Conservation (phyloP, 164 flowering plant species). For the Cinnamomum micranthum region DNA sequence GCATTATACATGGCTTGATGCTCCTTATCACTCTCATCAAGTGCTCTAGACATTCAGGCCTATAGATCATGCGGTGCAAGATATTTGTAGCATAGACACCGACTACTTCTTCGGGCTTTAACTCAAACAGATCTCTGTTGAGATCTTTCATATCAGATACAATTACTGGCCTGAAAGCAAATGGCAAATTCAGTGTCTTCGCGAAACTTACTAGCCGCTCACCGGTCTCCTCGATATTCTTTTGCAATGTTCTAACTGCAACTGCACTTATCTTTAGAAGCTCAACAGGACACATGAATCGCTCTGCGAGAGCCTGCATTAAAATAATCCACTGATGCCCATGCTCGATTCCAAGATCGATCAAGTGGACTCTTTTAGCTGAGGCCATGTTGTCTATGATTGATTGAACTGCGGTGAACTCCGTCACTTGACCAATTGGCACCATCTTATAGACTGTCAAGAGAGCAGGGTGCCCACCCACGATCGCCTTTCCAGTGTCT, state of each 20-base stretch:
- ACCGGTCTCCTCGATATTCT: conserved; percentile 30
- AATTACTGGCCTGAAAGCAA: conserved; percentile 25
- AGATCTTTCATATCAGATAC: conserved; percentile 35
- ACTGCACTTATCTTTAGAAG: conserved; percentile 47
- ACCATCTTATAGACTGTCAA: conserved; percentile 23
- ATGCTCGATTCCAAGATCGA: conserved; percentile 36
- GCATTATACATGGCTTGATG: conserved; percentile 40
- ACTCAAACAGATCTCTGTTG: conserved; percentile 30
- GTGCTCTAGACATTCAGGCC: conserved; percentile 26
- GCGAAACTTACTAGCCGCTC: conserved; percentile 35
- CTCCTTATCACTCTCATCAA: conserved; percentile 38
- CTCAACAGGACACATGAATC: conserved; percentile 28
- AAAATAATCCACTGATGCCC: conserved; percentile 39
- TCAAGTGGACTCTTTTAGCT: conserved; percentile 39
- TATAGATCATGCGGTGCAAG: conserved; percentile 11
- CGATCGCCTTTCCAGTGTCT: conserved; percentile 16
- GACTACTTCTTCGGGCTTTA: conserved; percentile 38
- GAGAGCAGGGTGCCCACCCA: conserved; percentile 13
- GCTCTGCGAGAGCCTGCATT: conserved; percentile 48
- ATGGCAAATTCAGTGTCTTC: conserved; percentile 25
- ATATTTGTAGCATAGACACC: conserved; percentile 25
- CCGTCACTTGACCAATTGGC: conserved; percentile 34
- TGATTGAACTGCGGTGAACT: conserved; percentile 49
- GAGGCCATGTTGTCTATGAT: conserved; percentile 32
- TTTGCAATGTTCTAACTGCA: conserved; percentile 16